These are phyloP conservation scores for Geotrichum carabidarum DNA, from an alignment of 1,139 yeast species.

Conservation along the genomic window DNA sequence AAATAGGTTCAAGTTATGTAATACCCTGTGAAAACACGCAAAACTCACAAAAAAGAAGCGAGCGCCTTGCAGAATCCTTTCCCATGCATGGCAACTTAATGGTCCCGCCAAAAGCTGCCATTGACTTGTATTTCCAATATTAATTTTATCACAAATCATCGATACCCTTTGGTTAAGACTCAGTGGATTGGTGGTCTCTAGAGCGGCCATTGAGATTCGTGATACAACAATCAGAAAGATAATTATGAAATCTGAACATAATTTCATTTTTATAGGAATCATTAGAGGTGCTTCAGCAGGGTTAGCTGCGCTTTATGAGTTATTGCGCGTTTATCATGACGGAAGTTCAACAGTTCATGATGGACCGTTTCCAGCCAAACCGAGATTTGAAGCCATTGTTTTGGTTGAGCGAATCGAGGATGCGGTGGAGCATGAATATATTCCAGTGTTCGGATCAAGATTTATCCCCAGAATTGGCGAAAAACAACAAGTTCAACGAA, in stretches of 20 bases:
- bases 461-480: not conserved
- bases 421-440: conserved; percentile 15
- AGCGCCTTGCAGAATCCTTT: too few relatives aligned
- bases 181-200: too few relatives aligned
- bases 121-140: too few relatives aligned
- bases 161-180: too few relatives aligned
- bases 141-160: too few relatives aligned
- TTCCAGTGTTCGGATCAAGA: not conserved
- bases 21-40: too few relatives aligned
- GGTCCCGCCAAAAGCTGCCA: too few relatives aligned
- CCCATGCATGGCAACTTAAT: too few relatives aligned
- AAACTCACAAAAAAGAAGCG: too few relatives aligned
- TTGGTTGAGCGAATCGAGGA: conserved; percentile 10
- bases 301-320: not conserved
- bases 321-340: not conserved
- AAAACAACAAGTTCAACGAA: not conserved
- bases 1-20: too few relatives aligned
- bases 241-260: not conserved
- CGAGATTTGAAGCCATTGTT: conserved; percentile 3
- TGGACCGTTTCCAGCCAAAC: not conserved
- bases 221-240: not conserved
- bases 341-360: not conserved
- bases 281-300: conserved; percentile 4
- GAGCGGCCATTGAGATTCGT: too few relatives aligned
- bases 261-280: not conserved